These are phyloP conservation scores for Podila epicladia DNA, from an alignment of 192 early-diverging fungal species.

Conservation along the genomic window DNA sequence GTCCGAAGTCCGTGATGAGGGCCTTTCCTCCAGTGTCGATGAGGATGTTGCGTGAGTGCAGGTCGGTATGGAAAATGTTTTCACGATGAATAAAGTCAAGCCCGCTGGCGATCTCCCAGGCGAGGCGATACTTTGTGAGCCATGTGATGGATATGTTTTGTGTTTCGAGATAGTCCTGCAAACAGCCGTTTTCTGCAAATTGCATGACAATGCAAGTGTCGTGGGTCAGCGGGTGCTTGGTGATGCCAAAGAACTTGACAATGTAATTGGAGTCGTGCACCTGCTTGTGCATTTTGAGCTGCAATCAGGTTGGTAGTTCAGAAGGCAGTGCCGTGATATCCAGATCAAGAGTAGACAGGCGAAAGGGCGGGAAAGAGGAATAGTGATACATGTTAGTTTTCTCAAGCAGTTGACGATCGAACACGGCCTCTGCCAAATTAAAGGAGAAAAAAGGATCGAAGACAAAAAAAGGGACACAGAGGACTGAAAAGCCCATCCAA, in stretches of 20 bases:
- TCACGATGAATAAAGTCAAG: constrained; percentile 51
- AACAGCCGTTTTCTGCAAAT: constrained; percentile 51
- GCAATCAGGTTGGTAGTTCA: neutral
- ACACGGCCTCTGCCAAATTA: too few relatives aligned
- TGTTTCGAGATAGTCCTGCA: constrained; percentile 51
- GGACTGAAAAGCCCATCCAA: neutral
- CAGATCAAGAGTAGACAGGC: neutral
- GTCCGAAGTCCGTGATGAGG: constrained; percentile 47
- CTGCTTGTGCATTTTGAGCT: constrained; percentile 54
- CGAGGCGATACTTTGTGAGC: constrained; percentile 46
- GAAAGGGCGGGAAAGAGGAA: neutral
- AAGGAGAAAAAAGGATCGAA: neutral
- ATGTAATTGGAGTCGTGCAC: constrained; percentile 55
- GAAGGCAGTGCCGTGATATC: neutral
- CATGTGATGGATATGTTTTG: constrained; percentile 46
- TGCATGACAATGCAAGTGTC: constrained; percentile 55
- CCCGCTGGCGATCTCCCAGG: constrained; percentile 52
- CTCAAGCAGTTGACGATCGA: too few relatives aligned
- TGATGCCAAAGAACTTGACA: constrained; percentile 56
- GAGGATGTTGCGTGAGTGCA: constrained; percentile 52
- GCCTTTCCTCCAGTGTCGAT: constrained; percentile 49
- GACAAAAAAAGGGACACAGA: neutral
- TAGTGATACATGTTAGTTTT: neutral
- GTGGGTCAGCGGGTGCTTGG: constrained; percentile 47
- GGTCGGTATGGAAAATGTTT: constrained; percentile 51